Percentiles rank a stretch among this genome's conserved stretches.
Evolutionary conservation across 108 stramenopile genomes (phyloP).

Genomic region (Cyclotella kingstonii): DNA sequence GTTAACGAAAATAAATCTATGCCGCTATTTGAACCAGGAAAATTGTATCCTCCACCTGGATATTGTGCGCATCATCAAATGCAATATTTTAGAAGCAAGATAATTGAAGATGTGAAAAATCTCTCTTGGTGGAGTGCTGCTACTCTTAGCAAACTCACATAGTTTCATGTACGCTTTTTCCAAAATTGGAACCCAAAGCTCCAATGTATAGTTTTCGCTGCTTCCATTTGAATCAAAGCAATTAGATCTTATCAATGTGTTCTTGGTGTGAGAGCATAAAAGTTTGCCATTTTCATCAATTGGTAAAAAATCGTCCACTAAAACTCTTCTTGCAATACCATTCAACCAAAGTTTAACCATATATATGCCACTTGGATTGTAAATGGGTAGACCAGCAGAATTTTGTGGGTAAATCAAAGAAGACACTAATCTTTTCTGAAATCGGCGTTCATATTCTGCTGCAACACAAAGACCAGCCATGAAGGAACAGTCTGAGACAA

Average conservation of each 20-base stretch:
- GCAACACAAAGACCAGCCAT: conserved; percentile 88
- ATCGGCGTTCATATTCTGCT: conserved; percentile 80
- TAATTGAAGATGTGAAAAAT: too few species aligned
- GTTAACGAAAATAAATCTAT: conserved; percentile 90
- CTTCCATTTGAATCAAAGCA: conserved; percentile 1
- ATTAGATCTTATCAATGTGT: background rate
- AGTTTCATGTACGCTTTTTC: conserved; percentile 97
- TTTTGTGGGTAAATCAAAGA: conserved; percentile 84
- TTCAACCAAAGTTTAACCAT: conserved; percentile 93
- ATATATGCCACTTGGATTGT: conserved; percentile 89
- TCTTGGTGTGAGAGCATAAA: conserved; percentile 69
- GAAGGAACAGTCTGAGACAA: conserved; percentile 92
- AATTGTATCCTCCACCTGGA: conserved; percentile 79
- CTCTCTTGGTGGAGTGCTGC: too few species aligned
- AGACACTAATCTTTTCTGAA: conserved; percentile 60
- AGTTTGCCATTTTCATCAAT: conserved; percentile 67
- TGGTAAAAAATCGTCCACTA: conserved; percentile 91
- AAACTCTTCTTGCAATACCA: conserved; percentile 81
- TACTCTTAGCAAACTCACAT: conserved; percentile 10
- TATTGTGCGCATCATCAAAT: background rate
- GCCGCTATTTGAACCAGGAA: conserved; percentile 90
- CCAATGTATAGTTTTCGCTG: conserved; percentile 39
- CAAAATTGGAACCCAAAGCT: conserved; percentile 90
- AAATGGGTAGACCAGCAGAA: conserved; percentile 54
- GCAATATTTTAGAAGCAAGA: background rate